These are phyloP conservation scores for Leucosporidium creatinivorum DNA, from an alignment of 768 basidiomycete species.

Conservation along the genomic window DNA sequence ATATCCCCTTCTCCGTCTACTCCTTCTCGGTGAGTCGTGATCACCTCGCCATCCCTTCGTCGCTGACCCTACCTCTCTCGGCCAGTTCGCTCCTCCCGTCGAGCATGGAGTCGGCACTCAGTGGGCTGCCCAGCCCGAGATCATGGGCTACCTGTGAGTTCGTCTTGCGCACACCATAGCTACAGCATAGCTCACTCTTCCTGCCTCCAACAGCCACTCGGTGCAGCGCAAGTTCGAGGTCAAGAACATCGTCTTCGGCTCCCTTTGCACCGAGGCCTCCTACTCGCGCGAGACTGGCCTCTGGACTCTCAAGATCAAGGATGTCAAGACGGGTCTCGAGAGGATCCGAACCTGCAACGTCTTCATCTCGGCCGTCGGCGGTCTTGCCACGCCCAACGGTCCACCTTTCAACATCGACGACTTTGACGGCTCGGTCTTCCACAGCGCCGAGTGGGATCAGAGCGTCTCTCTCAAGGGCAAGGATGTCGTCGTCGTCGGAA, in stretches of 20 bases:
- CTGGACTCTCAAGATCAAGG: conserved; percentile 27
- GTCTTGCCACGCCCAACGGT: conserved; percentile 18
- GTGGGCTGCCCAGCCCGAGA: conserved; percentile 20
- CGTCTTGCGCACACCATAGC: background rate
- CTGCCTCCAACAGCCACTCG: conserved; percentile 12
- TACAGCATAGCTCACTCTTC: background rate
- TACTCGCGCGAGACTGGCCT: conserved; percentile 20
- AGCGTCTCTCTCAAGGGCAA: conserved; percentile 31
- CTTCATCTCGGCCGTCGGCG: conserved; percentile 35
- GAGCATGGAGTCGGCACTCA: background rate
- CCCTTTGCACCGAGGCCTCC: conserved; percentile 17
- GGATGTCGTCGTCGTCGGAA: conserved; percentile 36
- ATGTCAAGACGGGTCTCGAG: conserved; percentile 22
- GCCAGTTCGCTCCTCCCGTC: conserved; percentile 16
- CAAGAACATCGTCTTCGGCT: conserved; percentile 27
- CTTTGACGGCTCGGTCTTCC: conserved; percentile 34
- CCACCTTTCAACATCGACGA: conserved; percentile 16
- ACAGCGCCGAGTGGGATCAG: conserved; percentile 32
- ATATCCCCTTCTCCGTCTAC: conserved; percentile 29
- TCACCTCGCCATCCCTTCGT: too few species aligned
- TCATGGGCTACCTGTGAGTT: conserved; percentile 11
- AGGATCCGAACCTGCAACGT: conserved; percentile 29
- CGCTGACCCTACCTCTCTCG: background rate
- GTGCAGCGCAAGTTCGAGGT: conserved; percentile 29
- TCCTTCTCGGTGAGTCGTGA: conserved; percentile 16